phyloP scores from a whole-genome alignment of 2,329 filamentous ascomycete species.

The Penicillium polonicum region DNA sequence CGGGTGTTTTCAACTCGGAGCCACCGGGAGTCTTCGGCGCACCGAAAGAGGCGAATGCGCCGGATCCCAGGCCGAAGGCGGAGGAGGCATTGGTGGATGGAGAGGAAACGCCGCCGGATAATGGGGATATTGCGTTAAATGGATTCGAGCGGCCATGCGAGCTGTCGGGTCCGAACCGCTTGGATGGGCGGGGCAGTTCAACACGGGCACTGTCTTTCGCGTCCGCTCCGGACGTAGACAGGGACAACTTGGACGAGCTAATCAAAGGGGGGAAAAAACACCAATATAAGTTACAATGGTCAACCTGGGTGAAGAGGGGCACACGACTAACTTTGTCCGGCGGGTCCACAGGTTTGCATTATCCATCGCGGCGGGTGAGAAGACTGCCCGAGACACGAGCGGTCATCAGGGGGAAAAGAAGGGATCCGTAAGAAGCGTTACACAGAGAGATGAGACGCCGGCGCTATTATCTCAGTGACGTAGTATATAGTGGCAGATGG shows the following conservation, averaged over 20 bases:
- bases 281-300: slow-evolving; percentile 1
- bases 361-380: slow-evolving; percentile 45
- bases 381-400: slow-evolving; percentile 38
- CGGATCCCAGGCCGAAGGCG: slow-evolving; percentile 90
- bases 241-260: slow-evolving; percentile 85
- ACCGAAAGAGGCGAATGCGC: slow-evolving; percentile 96
- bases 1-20: slow-evolving; percentile 68
- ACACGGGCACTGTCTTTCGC: slow-evolving; percentile 54
- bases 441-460: slow-evolving; percentile 8
- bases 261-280: slow-evolving; percentile 7
- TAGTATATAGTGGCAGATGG: slow-evolving; percentile 5
- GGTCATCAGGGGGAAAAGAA: slow-evolving; percentile 35
- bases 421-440: slow-evolving; percentile 16
- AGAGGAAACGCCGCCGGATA: slow-evolving; percentile 67
- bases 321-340: slow-evolving; percentile 46
- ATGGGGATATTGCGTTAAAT: slow-evolving; percentile 72
- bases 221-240: slow-evolving; percentile 68
- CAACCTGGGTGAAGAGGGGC: slow-evolving; percentile 1
- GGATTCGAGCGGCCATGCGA: slow-evolving; percentile 75
- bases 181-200: slow-evolving; percentile 64
- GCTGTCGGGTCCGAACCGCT: slow-evolving; percentile 71
- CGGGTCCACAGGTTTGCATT: slow-evolving; percentile 53
- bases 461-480: slow-evolving; percentile 7
- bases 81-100: slow-evolving; percentile 76
- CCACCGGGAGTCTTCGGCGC: slow-evolving; percentile 82